phyloP scores from a whole-genome alignment of 2,329 filamentous ascomycete species.

The Arthrobotrys musiformis region DNA sequence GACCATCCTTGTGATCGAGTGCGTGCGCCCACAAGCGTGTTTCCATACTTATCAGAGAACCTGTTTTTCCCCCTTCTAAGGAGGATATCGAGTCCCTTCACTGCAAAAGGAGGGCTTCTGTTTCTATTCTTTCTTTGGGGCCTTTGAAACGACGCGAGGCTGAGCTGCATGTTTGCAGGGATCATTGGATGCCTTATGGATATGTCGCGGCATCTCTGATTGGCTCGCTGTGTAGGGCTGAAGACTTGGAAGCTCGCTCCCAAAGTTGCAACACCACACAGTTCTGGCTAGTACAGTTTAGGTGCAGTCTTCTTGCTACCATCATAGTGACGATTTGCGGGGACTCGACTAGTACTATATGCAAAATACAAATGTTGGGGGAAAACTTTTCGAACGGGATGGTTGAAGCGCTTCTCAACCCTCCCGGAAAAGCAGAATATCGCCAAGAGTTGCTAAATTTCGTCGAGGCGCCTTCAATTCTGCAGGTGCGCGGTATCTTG shows the following conservation, averaged over 20 bases:
- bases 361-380: constrained; percentile 6
- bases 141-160: constrained; percentile 50
- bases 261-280: constrained; percentile 50
- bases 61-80: constrained; percentile 12
- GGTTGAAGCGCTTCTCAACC: neutral
- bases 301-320: constrained; percentile 23
- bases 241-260: constrained; percentile 32
- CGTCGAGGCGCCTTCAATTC: neutral
- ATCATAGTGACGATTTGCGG: constrained; percentile 21
- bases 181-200: constrained; percentile 52
- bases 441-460: neutral
- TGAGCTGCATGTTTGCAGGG: constrained; percentile 55
- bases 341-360: too few relatives aligned
- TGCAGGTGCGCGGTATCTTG: constrained; percentile 11
- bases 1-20: constrained; percentile 16
- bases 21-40: constrained; percentile 7
- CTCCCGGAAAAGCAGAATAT: neutral
- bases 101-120: constrained; percentile 23
- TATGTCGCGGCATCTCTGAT: constrained; percentile 44
- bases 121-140: constrained; percentile 50
- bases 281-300: too few relatives aligned
- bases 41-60: neutral
- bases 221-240: constrained; percentile 51
- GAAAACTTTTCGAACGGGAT: neutral
- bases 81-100: constrained; percentile 6